A percentile compares a stretch with the other conserved stretches of the same genome.
Conservation (phyloP, 2,329 filamentous ascomycete species). For the Arthrinium phaeospermum region DNA sequence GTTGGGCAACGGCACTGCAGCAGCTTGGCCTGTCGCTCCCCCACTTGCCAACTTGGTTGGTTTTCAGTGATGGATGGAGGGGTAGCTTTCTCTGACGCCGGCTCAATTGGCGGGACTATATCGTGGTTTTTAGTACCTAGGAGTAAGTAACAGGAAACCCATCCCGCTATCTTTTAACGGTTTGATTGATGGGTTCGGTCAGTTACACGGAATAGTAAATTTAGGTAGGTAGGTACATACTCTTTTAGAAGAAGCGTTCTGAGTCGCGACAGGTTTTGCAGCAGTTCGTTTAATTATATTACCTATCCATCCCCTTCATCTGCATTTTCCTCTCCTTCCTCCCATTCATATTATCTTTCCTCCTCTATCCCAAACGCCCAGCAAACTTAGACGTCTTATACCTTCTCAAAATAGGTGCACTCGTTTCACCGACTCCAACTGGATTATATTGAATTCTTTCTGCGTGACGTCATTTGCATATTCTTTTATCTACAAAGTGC, state of each 20-base stretch:
- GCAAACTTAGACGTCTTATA: not conserved
- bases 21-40: not conserved
- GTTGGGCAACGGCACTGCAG: not conserved
- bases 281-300: not conserved
- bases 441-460: not conserved
- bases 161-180: not conserved
- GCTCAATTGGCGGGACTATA: not conserved
- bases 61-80: not conserved
- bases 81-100: not conserved
- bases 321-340: not conserved
- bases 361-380: not conserved
- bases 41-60: not conserved
- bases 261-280: not conserved
- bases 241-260: not conserved
- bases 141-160: not conserved
- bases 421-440: not conserved
- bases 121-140: not conserved
- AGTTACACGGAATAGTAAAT: not conserved
- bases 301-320: not conserved
- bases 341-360: not conserved
- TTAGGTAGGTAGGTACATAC: not conserved
- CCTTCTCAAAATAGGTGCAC: not conserved
- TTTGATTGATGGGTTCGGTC: not conserved
- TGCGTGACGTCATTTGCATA: constrained; percentile 18
- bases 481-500: not conserved